Base-by-base conservation (phyloP, 306 rosid species). In the Oxytropis ochrocephala region DNA sequence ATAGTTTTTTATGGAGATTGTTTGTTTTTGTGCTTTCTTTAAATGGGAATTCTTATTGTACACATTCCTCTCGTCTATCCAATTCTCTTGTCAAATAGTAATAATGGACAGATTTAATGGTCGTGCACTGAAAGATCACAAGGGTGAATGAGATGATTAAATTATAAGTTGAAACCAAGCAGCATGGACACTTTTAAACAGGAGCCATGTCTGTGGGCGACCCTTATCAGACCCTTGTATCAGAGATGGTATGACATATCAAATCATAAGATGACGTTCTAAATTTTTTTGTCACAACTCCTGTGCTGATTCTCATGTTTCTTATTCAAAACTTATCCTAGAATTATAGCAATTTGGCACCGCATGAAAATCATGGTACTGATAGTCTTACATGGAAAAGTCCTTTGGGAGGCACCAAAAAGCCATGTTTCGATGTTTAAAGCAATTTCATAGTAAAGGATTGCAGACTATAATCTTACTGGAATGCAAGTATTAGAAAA, bases 371-470 rank as follows among this genome's bases (percentile, higher is more conserved):
- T 42, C 16, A 56, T 33, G 19, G 44, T 30, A 8, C 64, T 41
- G 18, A 27, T 39, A 13, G 70, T 68, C 38, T 49, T 59, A 67
- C 18, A 55, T 54, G 7, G 43, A 16, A 13, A 67, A 59, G 51
- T 41, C 11, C 64, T 44, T n/a, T 69, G 66, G 52, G 41, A 51
- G 59, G 21, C 63, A 70, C 61, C 70, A 12, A 32, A 70, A 51
- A 17, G 60, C 30, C 64, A 16, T 19, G 69, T 66, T 11, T 33
- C 57, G 63, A 14, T 6, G 55, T 54, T 68, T 47, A 69, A 53
- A 64, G 69, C 44, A 35, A 53, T 16, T 63, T 75, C 48, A 36
- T 16, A 53, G 50, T 51, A 78, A 65, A 38, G 27, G 66, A 78
- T 30, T 73, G 47, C 58, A 58, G 32, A 29, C 50, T 47, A 69